Evolutionary conservation across 2,329 filamentous ascomycete genomes (phyloP).

Genomic region (Cercospora sojina): DNA sequence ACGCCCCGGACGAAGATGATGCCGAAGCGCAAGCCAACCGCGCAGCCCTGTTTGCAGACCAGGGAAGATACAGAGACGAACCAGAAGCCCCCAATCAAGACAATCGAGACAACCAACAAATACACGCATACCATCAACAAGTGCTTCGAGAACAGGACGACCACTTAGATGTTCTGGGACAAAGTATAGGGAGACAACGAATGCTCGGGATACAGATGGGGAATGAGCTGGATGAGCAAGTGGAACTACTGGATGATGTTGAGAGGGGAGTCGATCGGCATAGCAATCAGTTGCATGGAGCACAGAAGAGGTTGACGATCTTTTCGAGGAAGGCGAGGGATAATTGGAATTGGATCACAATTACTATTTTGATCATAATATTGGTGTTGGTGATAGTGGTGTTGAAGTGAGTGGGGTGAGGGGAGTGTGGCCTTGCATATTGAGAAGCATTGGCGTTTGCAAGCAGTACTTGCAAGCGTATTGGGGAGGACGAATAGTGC

Average conservation of each 20-base stretch:
- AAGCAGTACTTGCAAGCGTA: background rate
- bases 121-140: slow-evolving; percentile 78
- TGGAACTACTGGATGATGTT: slow-evolving; percentile 83
- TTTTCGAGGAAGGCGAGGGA: slow-evolving; percentile 75
- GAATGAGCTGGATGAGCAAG: slow-evolving; percentile 89
- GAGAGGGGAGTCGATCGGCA: slow-evolving; percentile 82
- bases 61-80: slow-evolving; percentile 64
- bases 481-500: background rate
- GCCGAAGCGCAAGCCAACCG: slow-evolving; percentile 52
- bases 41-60: slow-evolving; percentile 54
- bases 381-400: slow-evolving; percentile 80
- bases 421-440: background rate
- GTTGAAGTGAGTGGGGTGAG: slow-evolving; percentile 58
- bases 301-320: slow-evolving; percentile 67
- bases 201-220: slow-evolving; percentile 95
- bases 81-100: slow-evolving; percentile 55
- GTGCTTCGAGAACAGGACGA: slow-evolving; percentile 88
- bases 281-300: slow-evolving; percentile 70
- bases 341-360: slow-evolving; percentile 84
- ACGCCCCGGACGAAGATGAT: slow-evolving; percentile 54
- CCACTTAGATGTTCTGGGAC: slow-evolving; percentile 84
- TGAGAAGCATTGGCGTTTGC: background rate
- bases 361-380: slow-evolving; percentile 74
- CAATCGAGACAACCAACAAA: slow-evolving; percentile 73
- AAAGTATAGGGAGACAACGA: slow-evolving; percentile 81